A percentile compares a stretch with the other conserved stretches of the same genome.
Conservation (phyloP, 768 basidiomycete species). For the Collybia nuda region DNA sequence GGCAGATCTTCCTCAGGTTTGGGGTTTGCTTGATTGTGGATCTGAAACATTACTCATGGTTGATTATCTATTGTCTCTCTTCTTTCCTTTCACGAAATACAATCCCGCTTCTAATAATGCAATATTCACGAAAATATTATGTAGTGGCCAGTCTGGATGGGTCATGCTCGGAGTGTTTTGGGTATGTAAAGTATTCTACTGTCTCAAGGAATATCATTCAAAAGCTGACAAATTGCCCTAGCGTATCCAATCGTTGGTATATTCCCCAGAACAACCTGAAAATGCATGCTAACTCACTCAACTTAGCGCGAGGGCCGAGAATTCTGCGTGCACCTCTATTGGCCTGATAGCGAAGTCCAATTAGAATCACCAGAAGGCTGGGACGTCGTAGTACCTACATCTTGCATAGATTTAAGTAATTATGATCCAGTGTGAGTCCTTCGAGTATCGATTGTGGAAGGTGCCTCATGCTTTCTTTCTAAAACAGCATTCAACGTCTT, state of each 20-base stretch:
- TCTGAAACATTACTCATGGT: slow-evolving; percentile 3
- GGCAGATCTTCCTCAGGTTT: slow-evolving; percentile 31
- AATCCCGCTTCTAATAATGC: neutral
- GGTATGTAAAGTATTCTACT: slow-evolving; percentile 11
- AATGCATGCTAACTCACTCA: neutral
- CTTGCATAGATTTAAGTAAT: slow-evolving; percentile 29
- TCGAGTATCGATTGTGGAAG: slow-evolving; percentile 3
- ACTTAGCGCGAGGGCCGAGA: slow-evolving; percentile 36
- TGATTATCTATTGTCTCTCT: neutral
- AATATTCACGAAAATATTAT: neutral
- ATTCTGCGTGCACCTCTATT: slow-evolving; percentile 35
- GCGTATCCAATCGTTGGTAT: slow-evolving; percentile 26
- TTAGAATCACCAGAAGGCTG: slow-evolving; percentile 30
- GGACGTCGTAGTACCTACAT: slow-evolving; percentile 29
- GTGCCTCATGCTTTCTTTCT: slow-evolving; percentile 3
- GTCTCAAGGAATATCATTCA: slow-evolving; percentile 5
- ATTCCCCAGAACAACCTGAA: slow-evolving; percentile 2
- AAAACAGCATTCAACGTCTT: slow-evolving; percentile 32
- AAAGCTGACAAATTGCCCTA: slow-evolving; percentile 23
- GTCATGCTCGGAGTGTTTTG: slow-evolving; percentile 21
- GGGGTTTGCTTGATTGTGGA: neutral
- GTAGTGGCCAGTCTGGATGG: slow-evolving; percentile 34
- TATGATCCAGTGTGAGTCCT: slow-evolving; percentile 31
- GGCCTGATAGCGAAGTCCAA: slow-evolving; percentile 30
- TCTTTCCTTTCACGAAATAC: neutral